Conservation (phyloP, 2,329 filamentous ascomycete genomes). For the Proliferodiscus dingleyae region DNA sequence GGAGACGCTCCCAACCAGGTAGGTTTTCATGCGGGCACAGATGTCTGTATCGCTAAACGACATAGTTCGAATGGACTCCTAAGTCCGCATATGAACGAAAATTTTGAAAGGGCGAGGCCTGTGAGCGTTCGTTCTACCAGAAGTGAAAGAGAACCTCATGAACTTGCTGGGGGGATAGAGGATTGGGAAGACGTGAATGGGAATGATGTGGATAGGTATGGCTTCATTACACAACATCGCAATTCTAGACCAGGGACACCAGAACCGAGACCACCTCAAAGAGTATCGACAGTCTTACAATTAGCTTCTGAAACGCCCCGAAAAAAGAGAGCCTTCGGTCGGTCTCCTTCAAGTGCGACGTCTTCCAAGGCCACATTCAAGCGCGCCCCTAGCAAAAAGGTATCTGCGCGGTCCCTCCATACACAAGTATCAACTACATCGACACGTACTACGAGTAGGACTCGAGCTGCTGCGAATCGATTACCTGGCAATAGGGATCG, state of each 20-base stretch:
- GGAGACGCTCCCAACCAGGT: constrained; percentile 10
- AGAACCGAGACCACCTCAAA: constrained; percentile 28
- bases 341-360: constrained; percentile 23
- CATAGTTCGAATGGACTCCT: constrained; percentile 17
- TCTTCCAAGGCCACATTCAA: constrained; percentile 12
- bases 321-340: constrained; percentile 25
- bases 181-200: constrained; percentile 63
- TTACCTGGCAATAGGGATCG: constrained; percentile 58
- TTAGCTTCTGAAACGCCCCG: constrained; percentile 29
- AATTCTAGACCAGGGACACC: constrained; percentile 37
- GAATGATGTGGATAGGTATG: constrained; percentile 61
- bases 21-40: background rate
- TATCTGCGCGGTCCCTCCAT: constrained; percentile 54
- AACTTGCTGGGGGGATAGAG: constrained; percentile 56
- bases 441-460: constrained; percentile 46
- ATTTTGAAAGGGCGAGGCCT: constrained; percentile 16
- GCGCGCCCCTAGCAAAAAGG: constrained; percentile 47
- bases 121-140: constrained; percentile 22
- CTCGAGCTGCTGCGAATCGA: constrained; percentile 52
- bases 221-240: constrained; percentile 53
- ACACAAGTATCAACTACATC: constrained; percentile 38
- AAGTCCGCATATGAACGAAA: constrained; percentile 11
- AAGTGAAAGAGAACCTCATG: constrained; percentile 34
- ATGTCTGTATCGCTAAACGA: constrained; percentile 14
- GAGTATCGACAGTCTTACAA: constrained; percentile 29